A percentile compares a stretch with the other conserved stretches of the same genome.
Conservation (phyloP, 2,329 filamentous ascomycete genomes). For the Talaromyces albobiverticillius region DNA sequence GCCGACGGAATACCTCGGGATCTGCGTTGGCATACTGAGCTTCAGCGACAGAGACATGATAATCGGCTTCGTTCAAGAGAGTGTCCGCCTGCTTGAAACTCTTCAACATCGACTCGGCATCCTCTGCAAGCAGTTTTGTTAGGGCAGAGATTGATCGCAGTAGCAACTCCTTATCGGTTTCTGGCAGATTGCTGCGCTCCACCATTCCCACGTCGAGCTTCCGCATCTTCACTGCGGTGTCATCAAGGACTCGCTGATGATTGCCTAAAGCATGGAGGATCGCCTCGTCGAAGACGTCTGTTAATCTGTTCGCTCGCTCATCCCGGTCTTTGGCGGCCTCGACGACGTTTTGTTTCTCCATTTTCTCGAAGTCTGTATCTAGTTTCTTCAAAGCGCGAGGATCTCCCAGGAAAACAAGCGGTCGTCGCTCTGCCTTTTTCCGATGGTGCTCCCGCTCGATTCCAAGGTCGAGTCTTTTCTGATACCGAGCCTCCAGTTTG, state of each 20-base stretch:
- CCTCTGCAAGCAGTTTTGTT: slow-evolving; percentile 38
- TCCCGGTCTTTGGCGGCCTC: slow-evolving; percentile 50
- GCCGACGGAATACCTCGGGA: slow-evolving; percentile 38
- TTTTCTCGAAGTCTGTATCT: slow-evolving; percentile 47
- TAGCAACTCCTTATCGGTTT: slow-evolving; percentile 34
- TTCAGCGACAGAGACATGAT: slow-evolving; percentile 53
- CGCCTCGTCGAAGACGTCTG: slow-evolving; percentile 51
- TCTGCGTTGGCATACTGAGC: slow-evolving; percentile 47
- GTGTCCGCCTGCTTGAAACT: slow-evolving; percentile 50
- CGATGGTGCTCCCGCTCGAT: slow-evolving; percentile 54
- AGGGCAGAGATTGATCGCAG: slow-evolving; percentile 39
- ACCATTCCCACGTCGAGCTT: slow-evolving; percentile 32
- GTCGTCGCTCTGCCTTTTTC: slow-evolving; percentile 54
- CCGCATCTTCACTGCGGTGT: slow-evolving; percentile 43
- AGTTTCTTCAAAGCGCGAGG: slow-evolving; percentile 50
- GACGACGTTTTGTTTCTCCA: slow-evolving; percentile 50
- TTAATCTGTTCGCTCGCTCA: slow-evolving; percentile 48
- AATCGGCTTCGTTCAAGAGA: slow-evolving; percentile 51
- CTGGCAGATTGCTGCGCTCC: slow-evolving; percentile 30
- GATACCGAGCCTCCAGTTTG: slow-evolving; percentile 50
- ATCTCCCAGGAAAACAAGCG: slow-evolving; percentile 51
- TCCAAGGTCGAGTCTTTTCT: slow-evolving; percentile 48
- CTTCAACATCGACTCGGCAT: slow-evolving; percentile 46
- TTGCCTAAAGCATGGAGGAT: slow-evolving; percentile 50
- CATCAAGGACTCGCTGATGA: slow-evolving; percentile 52